Percentiles rank a stretch among this genome's conserved stretches.
phyloP scores from a whole-genome alignment of 495 filamentous ascomycete genomes.

The Baudoinia panamericana region DNA sequence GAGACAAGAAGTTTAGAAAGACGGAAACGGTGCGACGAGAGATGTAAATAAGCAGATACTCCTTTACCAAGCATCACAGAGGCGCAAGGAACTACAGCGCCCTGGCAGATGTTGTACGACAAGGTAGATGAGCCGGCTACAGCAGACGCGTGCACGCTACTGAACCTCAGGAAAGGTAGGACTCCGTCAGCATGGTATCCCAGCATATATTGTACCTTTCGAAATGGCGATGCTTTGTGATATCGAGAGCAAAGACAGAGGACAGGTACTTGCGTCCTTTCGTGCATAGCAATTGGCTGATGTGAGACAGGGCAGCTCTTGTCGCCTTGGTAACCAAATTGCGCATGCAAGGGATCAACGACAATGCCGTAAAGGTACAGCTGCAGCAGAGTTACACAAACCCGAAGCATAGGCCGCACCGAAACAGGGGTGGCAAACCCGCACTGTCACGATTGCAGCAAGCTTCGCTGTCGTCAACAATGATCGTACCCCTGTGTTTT shows the following conservation, averaged over 20 bases:
- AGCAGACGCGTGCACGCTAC: conserved; percentile 8
- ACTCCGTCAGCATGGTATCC: no score
- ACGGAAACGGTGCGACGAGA: conserved; percentile 5
- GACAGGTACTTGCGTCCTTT: no score
- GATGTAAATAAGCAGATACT: conserved; percentile 2
- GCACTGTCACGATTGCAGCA: neutral
- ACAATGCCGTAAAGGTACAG: conserved; percentile 14
- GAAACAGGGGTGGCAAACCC: conserved; percentile 12
- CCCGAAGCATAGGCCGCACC: conserved; percentile 10
- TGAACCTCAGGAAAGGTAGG: no score
- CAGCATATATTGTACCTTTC: no score
- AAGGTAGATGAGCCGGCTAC: neutral
- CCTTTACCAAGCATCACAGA: conserved; percentile 1
- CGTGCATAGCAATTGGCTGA: no score
- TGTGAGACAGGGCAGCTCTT: no score
- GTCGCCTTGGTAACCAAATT: no score
- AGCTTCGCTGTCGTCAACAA: neutral
- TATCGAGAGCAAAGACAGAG: no score
- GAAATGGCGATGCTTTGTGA: no score
- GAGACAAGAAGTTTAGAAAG: no score
- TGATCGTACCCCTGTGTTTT: neutral
- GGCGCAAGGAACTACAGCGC: conserved; percentile 6
- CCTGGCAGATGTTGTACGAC: conserved; percentile 19
- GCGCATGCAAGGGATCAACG: conserved; percentile 12
- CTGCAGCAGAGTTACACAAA: conserved; percentile 14